Base-by-base conservation (phyloP, 306 rosid species). In the Delonix regia region DNA sequence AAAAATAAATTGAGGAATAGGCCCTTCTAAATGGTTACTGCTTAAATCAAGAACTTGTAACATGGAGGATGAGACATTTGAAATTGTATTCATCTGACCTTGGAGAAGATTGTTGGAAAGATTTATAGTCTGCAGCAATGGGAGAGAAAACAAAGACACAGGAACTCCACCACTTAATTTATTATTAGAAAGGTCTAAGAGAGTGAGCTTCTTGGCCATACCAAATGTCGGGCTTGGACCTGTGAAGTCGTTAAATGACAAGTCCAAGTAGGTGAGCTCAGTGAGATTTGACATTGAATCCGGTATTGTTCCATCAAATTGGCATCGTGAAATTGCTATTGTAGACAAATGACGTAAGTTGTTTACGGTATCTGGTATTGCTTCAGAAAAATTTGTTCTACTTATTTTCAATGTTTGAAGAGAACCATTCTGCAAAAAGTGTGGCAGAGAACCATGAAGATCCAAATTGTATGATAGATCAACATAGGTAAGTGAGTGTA, bases 11-110 rank as follows among this genome's bases (percentile, higher is more conserved):
- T 0, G 1, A 0, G 88, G 87, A 34, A 90, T 44, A 2, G 59
- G 55, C 0, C 92, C 87, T 68, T 62, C 75, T 47, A 88, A 59
- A 0, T 53, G 2, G 38, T 34, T 34, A 34, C 38, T 34, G 38
- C 38, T 34, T 34, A 34, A 34, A 34, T 34, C 38, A 34, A 34
- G 38, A 34, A 6, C 6, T 34, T 34, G 4, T 6, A 34, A 34
- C 38, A 2, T 34, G 38, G 6, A 34, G 38, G 38, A 34, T 2
- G 70, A 71, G 5, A 12, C 0, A 1, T 18, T 45, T 0, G 22
- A 6, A 24, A 71, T 15, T 15, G 25, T 74, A 42, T 1, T 25
- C 0, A 76, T 6, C 14, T 39, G 69, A 7, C 82, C 79, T 30
- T 39, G 16, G 45, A 82, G 62, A n/a, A 27, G 51, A 51, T 71